These are phyloP conservation scores for Sphagnum fallax DNA, from an alignment of 228 moss, liverwort and hornwort genomes.

Conservation along the genomic window DNA sequence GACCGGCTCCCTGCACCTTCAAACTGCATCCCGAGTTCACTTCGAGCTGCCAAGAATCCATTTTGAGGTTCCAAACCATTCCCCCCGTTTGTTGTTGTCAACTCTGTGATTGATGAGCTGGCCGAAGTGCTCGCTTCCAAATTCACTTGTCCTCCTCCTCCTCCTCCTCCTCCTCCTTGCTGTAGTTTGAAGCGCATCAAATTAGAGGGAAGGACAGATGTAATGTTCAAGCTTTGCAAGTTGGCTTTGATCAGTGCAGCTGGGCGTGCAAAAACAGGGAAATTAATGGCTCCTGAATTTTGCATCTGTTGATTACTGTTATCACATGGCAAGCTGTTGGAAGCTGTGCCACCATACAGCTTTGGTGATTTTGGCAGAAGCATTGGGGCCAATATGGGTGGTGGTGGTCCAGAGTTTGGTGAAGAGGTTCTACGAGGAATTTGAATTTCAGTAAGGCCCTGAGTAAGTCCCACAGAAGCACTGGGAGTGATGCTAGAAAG, in stretches of 20 bases:
- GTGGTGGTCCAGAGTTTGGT: slow-evolving; percentile 1
- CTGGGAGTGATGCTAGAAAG: slow-evolving; percentile 8
- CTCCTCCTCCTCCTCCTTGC: not conserved
- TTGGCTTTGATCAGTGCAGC: slow-evolving; percentile 55
- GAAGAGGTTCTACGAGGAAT: slow-evolving; percentile 10
- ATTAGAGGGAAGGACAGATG: slow-evolving; percentile 8
- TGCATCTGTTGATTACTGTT: too few relatives aligned
- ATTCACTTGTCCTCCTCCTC: slow-evolving; percentile 4
- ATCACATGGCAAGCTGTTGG: slow-evolving; percentile 1
- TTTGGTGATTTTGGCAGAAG: slow-evolving; percentile 37
- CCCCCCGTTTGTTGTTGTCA: slow-evolving; percentile 37
- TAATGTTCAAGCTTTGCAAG: slow-evolving; percentile 32
- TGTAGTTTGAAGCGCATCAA: slow-evolving; percentile 26
- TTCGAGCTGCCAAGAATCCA: slow-evolving; percentile 1
- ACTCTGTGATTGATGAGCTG: slow-evolving; percentile 68
- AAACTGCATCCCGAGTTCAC: slow-evolving; percentile 26
- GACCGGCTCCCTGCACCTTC: slow-evolving; percentile 23
- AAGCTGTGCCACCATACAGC: slow-evolving; percentile 15
- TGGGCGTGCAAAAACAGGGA: slow-evolving; percentile 58
- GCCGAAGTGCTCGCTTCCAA: slow-evolving; percentile 50
- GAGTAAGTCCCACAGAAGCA: slow-evolving; percentile 19
- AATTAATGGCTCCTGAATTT: slow-evolving; percentile 40
- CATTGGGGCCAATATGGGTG: slow-evolving; percentile 21
- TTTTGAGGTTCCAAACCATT: slow-evolving; percentile 6
- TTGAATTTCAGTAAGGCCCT: slow-evolving; percentile 4